Percentiles rank a stretch among this genome's conserved stretches.
Conservation (phyloP, 768 basidiomycete species). For the Rhizopogon roseolus region DNA sequence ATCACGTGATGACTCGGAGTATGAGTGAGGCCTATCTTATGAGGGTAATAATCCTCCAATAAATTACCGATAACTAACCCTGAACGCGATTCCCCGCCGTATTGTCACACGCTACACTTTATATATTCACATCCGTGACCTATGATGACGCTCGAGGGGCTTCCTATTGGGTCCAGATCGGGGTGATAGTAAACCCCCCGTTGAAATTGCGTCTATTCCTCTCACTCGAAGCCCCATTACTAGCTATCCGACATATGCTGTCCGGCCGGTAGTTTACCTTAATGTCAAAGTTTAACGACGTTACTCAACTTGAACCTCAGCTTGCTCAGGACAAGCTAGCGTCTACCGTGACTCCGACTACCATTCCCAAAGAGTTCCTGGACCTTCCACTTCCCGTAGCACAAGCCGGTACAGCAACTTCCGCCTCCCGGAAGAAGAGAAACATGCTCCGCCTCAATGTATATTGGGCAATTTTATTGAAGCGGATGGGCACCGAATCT, state of each 20-base stretch:
- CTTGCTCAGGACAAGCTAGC: not conserved
- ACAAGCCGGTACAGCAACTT: slow-evolving; percentile 20
- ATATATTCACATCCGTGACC: too few relatives aligned
- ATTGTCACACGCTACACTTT: too few relatives aligned
- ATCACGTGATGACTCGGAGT: too few relatives aligned
- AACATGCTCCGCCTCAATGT: slow-evolving; percentile 37
- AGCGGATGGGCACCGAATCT: slow-evolving; percentile 50
- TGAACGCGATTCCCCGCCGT: too few relatives aligned
- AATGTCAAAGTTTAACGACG: not conserved
- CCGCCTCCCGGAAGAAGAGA: slow-evolving; percentile 23
- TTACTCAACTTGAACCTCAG: not conserved
- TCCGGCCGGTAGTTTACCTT: not conserved
- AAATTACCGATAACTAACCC: too few relatives aligned
- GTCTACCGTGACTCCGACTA: not conserved
- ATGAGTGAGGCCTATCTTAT: too few relatives aligned
- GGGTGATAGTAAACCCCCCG: too few relatives aligned
- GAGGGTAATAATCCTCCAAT: too few relatives aligned
- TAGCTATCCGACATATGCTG: not conserved
- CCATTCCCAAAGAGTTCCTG: slow-evolving; percentile 10
- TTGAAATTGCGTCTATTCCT: too few relatives aligned
- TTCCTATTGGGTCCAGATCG: too few relatives aligned
- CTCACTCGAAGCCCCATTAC: too few relatives aligned
- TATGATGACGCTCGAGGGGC: too few relatives aligned
- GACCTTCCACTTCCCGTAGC: slow-evolving; percentile 40
- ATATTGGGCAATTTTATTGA: slow-evolving; percentile 49